Evolutionary conservation across 2,329 filamentous ascomycete genomes (phyloP).

Genomic region (Epichloe gansuensis): DNA sequence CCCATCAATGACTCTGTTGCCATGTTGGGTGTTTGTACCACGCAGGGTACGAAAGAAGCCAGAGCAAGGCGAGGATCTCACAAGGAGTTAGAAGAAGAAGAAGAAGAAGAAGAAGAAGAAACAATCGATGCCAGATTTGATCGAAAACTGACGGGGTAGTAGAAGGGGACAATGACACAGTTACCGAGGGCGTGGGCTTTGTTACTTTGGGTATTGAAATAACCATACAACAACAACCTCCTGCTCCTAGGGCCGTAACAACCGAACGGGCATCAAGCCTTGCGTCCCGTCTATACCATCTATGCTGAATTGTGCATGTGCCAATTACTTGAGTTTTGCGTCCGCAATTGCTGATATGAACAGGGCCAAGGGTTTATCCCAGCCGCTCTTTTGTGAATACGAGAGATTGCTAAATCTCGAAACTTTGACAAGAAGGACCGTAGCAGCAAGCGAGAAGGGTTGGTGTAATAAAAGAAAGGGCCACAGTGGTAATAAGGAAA

Average conservation of each 20-base stretch:
- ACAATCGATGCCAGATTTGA: neutral
- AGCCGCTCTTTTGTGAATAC: neutral
- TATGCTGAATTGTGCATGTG: neutral
- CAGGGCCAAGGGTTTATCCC: neutral
- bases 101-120: neutral
- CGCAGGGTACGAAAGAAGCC: neutral
- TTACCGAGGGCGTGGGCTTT: neutral
- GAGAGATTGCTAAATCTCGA: neutral
- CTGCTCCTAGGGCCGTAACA: neutral
- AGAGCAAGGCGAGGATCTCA: neutral
- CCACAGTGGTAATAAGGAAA: too few relatives aligned
- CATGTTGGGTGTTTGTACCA: conserved; percentile 2
- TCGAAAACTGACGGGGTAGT: neutral
- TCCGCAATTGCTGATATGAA: neutral
- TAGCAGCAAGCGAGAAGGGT: neutral
- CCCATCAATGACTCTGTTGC: conserved; percentile 21
- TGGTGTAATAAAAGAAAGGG: neutral
- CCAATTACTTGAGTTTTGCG: neutral
- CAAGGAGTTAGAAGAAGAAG: neutral
- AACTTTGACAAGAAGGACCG: neutral
- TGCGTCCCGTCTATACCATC: neutral
- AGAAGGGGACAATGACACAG: neutral
- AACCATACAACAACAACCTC: neutral
- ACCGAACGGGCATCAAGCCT: neutral
- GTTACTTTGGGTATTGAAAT: neutral